These are phyloP conservation scores for Medakamo hakoo DNA, from an alignment of 139 green algal genomes.

Conservation along the genomic window DNA sequence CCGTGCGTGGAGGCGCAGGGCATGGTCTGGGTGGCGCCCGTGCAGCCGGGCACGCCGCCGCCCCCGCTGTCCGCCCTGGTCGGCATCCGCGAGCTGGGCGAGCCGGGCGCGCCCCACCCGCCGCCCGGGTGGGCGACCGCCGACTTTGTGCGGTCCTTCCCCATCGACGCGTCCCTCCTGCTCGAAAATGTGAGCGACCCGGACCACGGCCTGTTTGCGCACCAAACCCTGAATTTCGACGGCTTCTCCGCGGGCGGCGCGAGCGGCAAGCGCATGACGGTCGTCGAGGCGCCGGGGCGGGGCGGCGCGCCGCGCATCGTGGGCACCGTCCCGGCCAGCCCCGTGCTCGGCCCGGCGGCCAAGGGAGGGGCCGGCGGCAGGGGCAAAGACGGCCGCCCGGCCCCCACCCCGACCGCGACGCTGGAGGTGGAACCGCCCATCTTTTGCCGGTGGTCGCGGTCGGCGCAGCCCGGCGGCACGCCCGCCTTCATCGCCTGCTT, in stretches of 20 bases:
- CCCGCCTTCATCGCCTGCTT: constrained; percentile 16
- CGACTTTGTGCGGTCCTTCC: constrained; percentile 15
- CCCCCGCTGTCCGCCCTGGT: neutral
- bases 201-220: constrained; percentile 10
- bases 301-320: no score
- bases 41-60: neutral
- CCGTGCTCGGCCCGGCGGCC: no score
- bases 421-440: constrained; percentile 11
- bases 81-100: constrained; percentile 11
- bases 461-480: constrained; percentile 2
- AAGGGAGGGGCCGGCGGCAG: no score
- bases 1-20: constrained; percentile 8
- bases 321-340: neutral
- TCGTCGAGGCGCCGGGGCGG: constrained; percentile 3
- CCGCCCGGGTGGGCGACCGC: constrained; percentile 8
- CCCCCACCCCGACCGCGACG: constrained; percentile 1
- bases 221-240: constrained; percentile 14
- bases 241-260: constrained; percentile 5
- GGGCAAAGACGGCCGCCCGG: no score
- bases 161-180: constrained; percentile 12
- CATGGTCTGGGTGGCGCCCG: constrained; percentile 9
- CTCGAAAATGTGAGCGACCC: constrained; percentile 15
- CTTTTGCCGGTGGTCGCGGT: constrained; percentile 7
- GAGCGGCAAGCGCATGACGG: constrained; percentile 3
- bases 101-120: no score